Evolutionary conservation across 306 rosid species (phyloP).

Genomic region (Acacia acuminata): DNA sequence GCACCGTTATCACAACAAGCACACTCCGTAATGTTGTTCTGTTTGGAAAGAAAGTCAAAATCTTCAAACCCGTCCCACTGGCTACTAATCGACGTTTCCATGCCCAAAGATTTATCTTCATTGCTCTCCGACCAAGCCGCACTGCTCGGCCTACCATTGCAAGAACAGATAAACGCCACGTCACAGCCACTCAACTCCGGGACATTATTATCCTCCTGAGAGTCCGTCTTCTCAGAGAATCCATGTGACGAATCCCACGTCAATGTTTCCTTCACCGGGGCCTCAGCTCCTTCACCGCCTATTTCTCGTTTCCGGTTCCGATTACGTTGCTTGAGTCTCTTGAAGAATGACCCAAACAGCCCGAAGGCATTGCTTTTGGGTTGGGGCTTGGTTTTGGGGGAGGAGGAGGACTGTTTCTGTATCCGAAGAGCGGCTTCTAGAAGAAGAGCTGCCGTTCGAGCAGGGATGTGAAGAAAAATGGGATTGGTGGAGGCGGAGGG

Average conservation of each 20-base stretch:
- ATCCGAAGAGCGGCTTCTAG: slow-evolving; percentile 84
- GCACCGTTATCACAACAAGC: slow-evolving; percentile 35
- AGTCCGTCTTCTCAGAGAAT: slow-evolving; percentile 6
- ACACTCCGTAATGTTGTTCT: slow-evolving; percentile 20
- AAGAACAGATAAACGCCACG: slow-evolving; percentile 34
- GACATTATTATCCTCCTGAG: slow-evolving; percentile 6
- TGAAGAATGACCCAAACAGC: slow-evolving; percentile 69
- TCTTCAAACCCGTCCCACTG: slow-evolving; percentile 37
- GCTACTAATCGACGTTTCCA: slow-evolving; percentile 39
- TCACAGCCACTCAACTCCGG: slow-evolving; percentile 12
- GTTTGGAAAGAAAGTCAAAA: slow-evolving; percentile 27
- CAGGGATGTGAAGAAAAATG: slow-evolving; percentile 72
- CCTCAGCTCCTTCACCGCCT: slow-evolving; percentile 23
- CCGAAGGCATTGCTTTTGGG: slow-evolving; percentile 42
- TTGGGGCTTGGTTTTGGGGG: slow-evolving; percentile 43
- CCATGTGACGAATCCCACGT: slow-evolving; percentile 48
- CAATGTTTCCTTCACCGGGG: slow-evolving; percentile 40
- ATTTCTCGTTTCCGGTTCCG: slow-evolving; percentile 42
- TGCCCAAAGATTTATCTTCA: slow-evolving; percentile 41
- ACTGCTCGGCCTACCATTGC: slow-evolving; percentile 50
- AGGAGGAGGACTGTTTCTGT: slow-evolving; percentile 54
- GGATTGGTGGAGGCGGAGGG: slow-evolving; percentile 56
- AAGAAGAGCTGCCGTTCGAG: slow-evolving; percentile 71
- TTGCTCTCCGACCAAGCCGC: slow-evolving; percentile 51
- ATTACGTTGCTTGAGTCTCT: slow-evolving; percentile 42